These are phyloP conservation scores for Aureoboletus auriporus DNA, from an alignment of 768 basidiomycete genomes.

Conservation along the genomic window DNA sequence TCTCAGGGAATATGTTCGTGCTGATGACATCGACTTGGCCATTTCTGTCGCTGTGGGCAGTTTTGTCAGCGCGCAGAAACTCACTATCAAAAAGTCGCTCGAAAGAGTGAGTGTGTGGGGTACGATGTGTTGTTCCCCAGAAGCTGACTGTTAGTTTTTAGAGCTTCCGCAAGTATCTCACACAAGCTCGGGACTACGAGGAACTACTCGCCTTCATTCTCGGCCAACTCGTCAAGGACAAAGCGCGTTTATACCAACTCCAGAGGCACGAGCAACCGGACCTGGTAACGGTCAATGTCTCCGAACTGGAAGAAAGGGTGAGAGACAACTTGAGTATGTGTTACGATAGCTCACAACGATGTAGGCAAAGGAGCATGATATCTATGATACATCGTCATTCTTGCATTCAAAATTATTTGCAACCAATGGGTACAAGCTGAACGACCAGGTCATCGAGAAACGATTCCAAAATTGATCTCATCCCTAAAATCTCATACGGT, in stretches of 20 bases:
- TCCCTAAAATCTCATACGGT: slow-evolving; percentile 4
- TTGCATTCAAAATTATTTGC: slow-evolving; percentile 77
- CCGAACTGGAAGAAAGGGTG: slow-evolving; percentile 87
- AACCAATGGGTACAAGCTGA: slow-evolving; percentile 83
- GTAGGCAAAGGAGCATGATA: slow-evolving; percentile 95
- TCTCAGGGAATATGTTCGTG: slow-evolving; percentile 89
- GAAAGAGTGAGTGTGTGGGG: slow-evolving; percentile 59
- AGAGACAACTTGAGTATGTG: slow-evolving; percentile 22
- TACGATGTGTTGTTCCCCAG: not conserved
- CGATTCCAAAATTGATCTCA: slow-evolving; percentile 46
- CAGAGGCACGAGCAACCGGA: slow-evolving; percentile 77
- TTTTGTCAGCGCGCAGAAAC: slow-evolving; percentile 96
- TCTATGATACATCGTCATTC: slow-evolving; percentile 87
- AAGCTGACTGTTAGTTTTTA: slow-evolving; percentile 31
- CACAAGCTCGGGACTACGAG: slow-evolving; percentile 93
- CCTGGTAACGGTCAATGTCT: slow-evolving; percentile 65
- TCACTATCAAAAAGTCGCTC: slow-evolving; percentile 96
- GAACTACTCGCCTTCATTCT: slow-evolving; percentile 93
- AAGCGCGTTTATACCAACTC: slow-evolving; percentile 77
- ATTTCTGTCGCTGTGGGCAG: slow-evolving; percentile 94
- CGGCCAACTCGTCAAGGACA: slow-evolving; percentile 90
- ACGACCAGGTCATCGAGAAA: slow-evolving; percentile 67
- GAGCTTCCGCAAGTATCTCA: slow-evolving; percentile 97
- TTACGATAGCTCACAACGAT: slow-evolving; percentile 7
- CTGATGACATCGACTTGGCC: slow-evolving; percentile 95